phyloP scores from a whole-genome alignment of 805 yeast species.

The Ogataea allantospora region DNA sequence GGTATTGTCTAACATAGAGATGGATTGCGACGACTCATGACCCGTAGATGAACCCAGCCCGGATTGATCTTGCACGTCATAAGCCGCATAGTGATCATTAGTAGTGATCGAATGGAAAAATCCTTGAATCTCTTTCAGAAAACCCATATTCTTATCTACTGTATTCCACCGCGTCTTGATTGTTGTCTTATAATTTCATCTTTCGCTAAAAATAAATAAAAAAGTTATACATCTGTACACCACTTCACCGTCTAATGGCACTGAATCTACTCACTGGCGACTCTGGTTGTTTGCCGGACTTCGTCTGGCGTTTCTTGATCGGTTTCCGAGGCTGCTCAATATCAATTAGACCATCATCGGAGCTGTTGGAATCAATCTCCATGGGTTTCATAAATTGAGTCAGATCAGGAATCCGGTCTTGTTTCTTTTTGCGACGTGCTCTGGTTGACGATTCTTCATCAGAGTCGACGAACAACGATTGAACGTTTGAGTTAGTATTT shows the following conservation, averaged over 20 bases:
- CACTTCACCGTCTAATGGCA: conserved; percentile 7
- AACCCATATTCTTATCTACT: conserved; percentile 24
- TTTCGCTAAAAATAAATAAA: conserved; percentile 5
- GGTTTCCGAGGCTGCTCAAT: conserved; percentile 10
- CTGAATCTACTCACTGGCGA: conserved; percentile 11
- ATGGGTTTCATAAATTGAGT: conserved; percentile 5
- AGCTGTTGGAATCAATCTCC: conserved; percentile 11
- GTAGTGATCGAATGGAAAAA: conserved; percentile 51
- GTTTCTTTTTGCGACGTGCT: conserved; percentile 1
- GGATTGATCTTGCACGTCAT: conserved; percentile 37
- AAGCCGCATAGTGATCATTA: conserved; percentile 58
- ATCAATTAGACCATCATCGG: conserved; percentile 13
- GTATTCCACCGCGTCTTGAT: conserved; percentile 8
- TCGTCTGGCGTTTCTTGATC: conserved; percentile 1
- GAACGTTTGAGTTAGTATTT: not conserved
- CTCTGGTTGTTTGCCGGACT: conserved; percentile 3
- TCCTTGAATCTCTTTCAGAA: conserved; percentile 34
- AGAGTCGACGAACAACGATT: conserved; percentile 4
- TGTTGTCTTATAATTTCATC: conserved; percentile 2
- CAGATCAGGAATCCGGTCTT: conserved; percentile 4
- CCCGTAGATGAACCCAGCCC: conserved; percentile 24
- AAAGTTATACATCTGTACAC: conserved; percentile 6
- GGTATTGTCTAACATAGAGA: conserved; percentile 31
- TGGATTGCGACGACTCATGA: conserved; percentile 28
- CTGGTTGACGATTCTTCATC: conserved; percentile 9